These are phyloP conservation scores for Pichia sp. DNA, from an alignment of 1,139 yeast species.

Conservation along the genomic window DNA sequence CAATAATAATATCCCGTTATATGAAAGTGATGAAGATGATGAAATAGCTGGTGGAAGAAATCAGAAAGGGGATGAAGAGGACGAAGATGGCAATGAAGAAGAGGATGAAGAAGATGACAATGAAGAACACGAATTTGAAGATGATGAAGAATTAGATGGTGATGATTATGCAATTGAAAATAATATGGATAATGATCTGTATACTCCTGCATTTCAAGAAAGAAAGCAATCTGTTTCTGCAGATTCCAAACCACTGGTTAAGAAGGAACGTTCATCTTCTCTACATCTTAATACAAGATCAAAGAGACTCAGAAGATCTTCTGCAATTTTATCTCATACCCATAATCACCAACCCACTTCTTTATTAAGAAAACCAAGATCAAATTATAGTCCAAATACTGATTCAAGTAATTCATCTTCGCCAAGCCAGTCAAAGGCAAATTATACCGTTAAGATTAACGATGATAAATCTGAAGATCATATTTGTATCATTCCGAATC, in stretches of 20 bases:
- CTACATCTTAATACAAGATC: constrained; percentile 12
- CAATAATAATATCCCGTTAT: background rate
- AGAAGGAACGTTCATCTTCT: constrained; percentile 11
- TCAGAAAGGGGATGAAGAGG: constrained; percentile 13
- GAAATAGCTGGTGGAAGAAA: constrained; percentile 4
- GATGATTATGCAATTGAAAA: constrained; percentile 15
- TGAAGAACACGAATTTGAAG: constrained; percentile 6
- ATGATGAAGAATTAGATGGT: constrained; percentile 16
- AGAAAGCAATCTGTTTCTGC: constrained; percentile 24
- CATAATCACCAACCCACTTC: background rate
- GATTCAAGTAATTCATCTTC: background rate
- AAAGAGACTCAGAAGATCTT: constrained; percentile 10
- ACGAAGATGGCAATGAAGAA: background rate
- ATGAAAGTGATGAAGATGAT: constrained; percentile 22
- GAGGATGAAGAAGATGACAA: background rate
- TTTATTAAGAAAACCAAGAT: constrained; percentile 12
- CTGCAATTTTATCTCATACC: background rate
- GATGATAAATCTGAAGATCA: constrained; percentile 32
- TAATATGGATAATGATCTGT: constrained; percentile 16
- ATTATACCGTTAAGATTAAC: background rate
- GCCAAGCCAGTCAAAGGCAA: background rate
- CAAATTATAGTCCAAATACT: constrained; percentile 13
- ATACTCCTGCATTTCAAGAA: constrained; percentile 26
- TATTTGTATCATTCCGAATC: constrained; percentile 55
- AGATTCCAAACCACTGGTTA: constrained; percentile 17